A percentile compares a stretch with the other conserved stretches of the same genome.
These are phyloP conservation scores for Boletellus deceptivus DNA, from an alignment of 1,284 basidiomycete species.

Conservation along the genomic window DNA sequence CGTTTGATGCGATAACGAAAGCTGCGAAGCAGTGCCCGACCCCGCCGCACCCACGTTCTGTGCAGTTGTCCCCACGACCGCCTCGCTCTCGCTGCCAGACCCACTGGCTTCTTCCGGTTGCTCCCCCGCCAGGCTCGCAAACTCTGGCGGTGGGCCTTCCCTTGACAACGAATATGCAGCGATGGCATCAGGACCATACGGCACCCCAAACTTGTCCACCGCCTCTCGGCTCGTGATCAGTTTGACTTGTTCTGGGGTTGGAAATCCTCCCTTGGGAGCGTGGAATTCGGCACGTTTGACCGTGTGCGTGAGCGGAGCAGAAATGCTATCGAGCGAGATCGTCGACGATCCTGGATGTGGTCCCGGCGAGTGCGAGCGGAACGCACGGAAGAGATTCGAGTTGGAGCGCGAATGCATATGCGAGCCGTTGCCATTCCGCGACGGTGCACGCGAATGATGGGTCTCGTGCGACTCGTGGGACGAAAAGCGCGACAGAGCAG, in stretches of 20 bases:
- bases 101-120: neutral
- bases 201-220: slow-evolving; percentile 48
- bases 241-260: slow-evolving; percentile 51
- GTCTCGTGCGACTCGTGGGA: slow-evolving; percentile 28
- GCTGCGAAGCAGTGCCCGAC: neutral
- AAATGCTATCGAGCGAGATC: slow-evolving; percentile 47
- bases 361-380: slow-evolving; percentile 20
- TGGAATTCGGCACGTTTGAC: slow-evolving; percentile 47
- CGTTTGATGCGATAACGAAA: neutral
- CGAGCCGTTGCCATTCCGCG: slow-evolving; percentile 9
- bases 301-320: slow-evolving; percentile 50
- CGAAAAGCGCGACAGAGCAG: slow-evolving; percentile 21
- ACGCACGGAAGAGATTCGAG: slow-evolving; percentile 27
- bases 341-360: slow-evolving; percentile 38
- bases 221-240: slow-evolving; percentile 47
- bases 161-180: slow-evolving; percentile 38
- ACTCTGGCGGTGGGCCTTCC: slow-evolving; percentile 37
- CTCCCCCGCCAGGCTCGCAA: slow-evolving; percentile 13
- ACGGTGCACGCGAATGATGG: slow-evolving; percentile 17
- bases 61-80: neutral
- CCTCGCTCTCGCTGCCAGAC: neutral
- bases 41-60: neutral
- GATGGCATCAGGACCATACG: slow-evolving; percentile 49
- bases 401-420: slow-evolving; percentile 34
- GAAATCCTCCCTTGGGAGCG: slow-evolving; percentile 46